These are phyloP conservation scores for Salvia miltiorrhiza DNA, from an alignment of 257 asterid genomes.

Conservation along the genomic window DNA sequence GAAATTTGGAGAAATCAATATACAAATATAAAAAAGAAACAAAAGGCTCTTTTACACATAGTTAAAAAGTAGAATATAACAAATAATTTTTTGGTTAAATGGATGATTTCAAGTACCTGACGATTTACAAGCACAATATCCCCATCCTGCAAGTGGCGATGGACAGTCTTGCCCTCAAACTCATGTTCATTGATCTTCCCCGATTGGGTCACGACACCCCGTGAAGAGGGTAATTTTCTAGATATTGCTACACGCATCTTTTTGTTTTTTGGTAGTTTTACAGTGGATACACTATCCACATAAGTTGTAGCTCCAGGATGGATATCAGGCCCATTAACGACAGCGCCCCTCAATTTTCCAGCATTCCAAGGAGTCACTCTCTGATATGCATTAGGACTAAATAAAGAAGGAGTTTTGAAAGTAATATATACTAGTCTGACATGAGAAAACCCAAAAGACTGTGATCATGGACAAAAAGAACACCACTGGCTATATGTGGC, in stretches of 20 bases:
- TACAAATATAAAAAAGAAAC: background rate
- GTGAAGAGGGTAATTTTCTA: constrained; percentile 81
- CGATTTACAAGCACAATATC: constrained; percentile 97
- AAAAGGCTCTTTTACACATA: background rate
- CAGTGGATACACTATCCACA: constrained; percentile 60
- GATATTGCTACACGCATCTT: constrained; percentile 62
- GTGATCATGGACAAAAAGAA: background rate
- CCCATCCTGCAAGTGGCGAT: constrained; percentile 95
- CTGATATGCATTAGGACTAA: constrained; percentile 35
- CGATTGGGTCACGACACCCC: constrained; percentile 56
- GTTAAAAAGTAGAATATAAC: constrained; percentile 2
- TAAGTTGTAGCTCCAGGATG: constrained; percentile 85
- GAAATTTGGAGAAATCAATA: background rate
- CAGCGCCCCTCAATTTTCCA: constrained; percentile 70
- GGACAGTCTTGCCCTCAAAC: constrained; percentile 78
- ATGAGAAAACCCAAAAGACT: background rate
- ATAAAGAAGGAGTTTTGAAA: background rate
- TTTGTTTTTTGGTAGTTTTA: constrained; percentile 42
- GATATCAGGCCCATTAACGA: constrained; percentile 79
- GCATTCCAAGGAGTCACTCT: constrained; percentile 97
- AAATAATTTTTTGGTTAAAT: constrained; percentile 1
- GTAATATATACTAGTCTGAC: background rate
- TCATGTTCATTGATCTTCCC: constrained; percentile 65
- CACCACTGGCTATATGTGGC: background rate
- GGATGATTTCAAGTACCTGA: constrained; percentile 53